These are phyloP conservation scores for Schizonepeta tenuifolia DNA, from an alignment of 257 asterid genomes.

Conservation along the genomic window DNA sequence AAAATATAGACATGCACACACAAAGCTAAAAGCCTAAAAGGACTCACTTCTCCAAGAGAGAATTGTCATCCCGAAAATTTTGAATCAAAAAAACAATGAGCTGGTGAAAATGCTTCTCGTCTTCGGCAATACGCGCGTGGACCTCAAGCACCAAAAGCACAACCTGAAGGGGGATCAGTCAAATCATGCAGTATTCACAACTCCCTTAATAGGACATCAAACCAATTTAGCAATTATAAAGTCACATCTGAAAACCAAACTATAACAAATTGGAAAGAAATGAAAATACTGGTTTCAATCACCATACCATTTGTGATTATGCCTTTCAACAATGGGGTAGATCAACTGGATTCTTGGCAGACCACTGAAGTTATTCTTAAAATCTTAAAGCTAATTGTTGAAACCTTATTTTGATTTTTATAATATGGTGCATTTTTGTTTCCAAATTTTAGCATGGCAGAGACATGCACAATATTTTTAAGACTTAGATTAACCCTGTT, in stretches of 20 bases:
- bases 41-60: constrained; percentile 92
- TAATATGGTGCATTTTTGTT: neutral
- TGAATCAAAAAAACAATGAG: constrained; percentile 76
- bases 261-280: neutral
- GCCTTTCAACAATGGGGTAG: neutral
- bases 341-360: neutral
- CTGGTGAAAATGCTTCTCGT: constrained; percentile 77
- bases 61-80: constrained; percentile 72
- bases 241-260: constrained; percentile 11
- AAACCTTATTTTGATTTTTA: neutral
- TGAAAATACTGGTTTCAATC: neutral
- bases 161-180: constrained; percentile 54
- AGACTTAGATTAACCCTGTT: neutral
- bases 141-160: constrained; percentile 97
- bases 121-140: constrained; percentile 97
- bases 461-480: neutral
- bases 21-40: constrained; percentile 18
- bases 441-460: neutral
- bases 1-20: neutral
- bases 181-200: neutral
- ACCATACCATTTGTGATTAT: neutral
- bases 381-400: neutral
- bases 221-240: constrained; percentile 15
- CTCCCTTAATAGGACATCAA: neutral
- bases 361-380: neutral